Base-by-base conservation (phyloP, 225 moss, liverwort and hornwort genomes). In the Pseudisothecium myosuroides region DNA sequence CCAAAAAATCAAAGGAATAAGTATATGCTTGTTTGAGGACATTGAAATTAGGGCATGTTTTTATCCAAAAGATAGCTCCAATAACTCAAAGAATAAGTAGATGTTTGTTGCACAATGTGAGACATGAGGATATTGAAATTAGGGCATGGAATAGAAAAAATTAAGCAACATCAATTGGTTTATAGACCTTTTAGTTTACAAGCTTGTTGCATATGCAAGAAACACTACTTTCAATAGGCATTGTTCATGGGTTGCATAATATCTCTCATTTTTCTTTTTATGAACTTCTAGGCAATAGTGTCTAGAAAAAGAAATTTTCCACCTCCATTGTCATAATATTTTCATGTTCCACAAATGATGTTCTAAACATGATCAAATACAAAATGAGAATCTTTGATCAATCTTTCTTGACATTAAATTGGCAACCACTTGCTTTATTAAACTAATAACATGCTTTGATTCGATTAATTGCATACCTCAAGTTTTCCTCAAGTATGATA, bases 91-190 rank as follows among this genome's bases (percentile, higher is more conserved):
- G 13, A 41, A 59, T 29, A 41, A 31, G 9, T 60, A 41, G 4
- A 31, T 60, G 14, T 12, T 60, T 41, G 41, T 41, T 80, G 11
- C 2, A 31, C 20, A 29, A 31, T 41, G 20, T 60, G 29, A 6
- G 31, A 80, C 5, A 28, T 58, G 28, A 18, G 3, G 8, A 43
- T 80, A 60, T 39, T 79, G 17, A 79, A 56, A 39, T 26, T 11
- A 20, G 6, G 6, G 14, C 1, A 13, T 0, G 0, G 2, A 20
- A 6, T 20, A 20, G 6, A 31, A 81, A 41, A 55, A 43, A 43
- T 0, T n/a, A 43, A 14, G 6, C 2, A 31, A 9, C 26, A 54
- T 28, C 17, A 41, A 5, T 13, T 39, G 19, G 28, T 27, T 39
- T 20, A 19, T 61, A 3, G 21, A 81, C 10, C 14, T 31, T 20